phyloP scores from a whole-genome alignment of 805 yeast genomes.

The Ascoidea rubescens region DNA sequence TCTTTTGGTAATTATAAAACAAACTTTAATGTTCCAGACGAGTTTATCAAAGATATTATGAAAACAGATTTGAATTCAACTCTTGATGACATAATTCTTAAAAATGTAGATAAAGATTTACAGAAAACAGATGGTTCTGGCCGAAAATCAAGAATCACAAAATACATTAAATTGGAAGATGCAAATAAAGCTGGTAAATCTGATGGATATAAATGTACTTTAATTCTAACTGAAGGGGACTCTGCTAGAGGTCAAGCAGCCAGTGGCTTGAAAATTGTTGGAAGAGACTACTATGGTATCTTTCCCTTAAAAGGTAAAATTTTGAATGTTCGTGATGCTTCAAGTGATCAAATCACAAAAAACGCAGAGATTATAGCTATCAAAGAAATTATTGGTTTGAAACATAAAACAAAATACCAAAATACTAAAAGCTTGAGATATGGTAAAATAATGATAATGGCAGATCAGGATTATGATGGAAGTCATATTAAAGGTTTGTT shows the following conservation, averaged over 20 bases:
- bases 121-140: conserved; percentile 77
- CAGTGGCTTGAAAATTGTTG: conserved; percentile 88
- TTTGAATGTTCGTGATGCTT: conserved; percentile 90
- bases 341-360: conserved; percentile 87
- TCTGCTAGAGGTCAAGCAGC: conserved; percentile 89
- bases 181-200: conserved; percentile 94
- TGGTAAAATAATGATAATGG: conserved; percentile 97
- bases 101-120: conserved; percentile 77
- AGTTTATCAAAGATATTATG: conserved; percentile 55
- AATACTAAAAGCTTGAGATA: conserved; percentile 68
- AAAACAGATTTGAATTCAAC: conserved; percentile 60
- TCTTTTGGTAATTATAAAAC: conserved; percentile 61
- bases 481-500: conserved; percentile 93
- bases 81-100: conserved; percentile 70
- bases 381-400: conserved; percentile 89
- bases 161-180: conserved; percentile 81
- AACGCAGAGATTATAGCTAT: conserved; percentile 92
- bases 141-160: conserved; percentile 72
- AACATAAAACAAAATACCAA: conserved; percentile 77
- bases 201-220: conserved; percentile 84
- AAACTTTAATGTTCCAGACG: conserved; percentile 63
- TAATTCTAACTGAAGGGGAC: conserved; percentile 93
- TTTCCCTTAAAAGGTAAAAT: conserved; percentile 93
- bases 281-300: conserved; percentile 89
- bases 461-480: conserved; percentile 99